Evolutionary conservation across 306 rosid genomes (phyloP).

Genomic region (Luffa aegyptiaca): DNA sequence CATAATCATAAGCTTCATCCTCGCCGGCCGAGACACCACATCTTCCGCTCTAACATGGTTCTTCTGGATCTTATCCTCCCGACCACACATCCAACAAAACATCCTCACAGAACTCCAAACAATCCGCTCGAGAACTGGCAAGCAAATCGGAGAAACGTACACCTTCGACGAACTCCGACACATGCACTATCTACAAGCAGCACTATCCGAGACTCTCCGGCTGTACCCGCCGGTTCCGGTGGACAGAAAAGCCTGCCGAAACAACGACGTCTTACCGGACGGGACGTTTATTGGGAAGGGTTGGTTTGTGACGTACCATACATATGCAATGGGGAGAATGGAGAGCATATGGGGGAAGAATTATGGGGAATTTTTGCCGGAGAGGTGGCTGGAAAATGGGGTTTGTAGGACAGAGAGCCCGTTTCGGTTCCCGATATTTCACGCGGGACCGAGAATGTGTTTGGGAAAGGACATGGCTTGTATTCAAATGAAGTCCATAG

Average conservation of each 20-base stretch:
- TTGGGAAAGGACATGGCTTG: constrained; percentile 65
- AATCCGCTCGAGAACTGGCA: constrained; percentile 14
- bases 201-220: constrained; percentile 47
- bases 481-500: constrained; percentile 75
- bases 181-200: constrained; percentile 63
- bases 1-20: constrained; percentile 46
- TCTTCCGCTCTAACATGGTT: constrained; percentile 65
- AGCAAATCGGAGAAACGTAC: constrained; percentile 14
- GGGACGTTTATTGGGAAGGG: constrained; percentile 35
- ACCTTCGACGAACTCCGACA: constrained; percentile 45
- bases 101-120: constrained; percentile 25
- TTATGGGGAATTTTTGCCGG: constrained; percentile 32
- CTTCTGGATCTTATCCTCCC: constrained; percentile 50
- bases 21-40: constrained; percentile 68
- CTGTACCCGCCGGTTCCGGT: constrained; percentile 66
- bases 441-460: constrained; percentile 64
- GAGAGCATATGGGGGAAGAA: constrained; percentile 62
- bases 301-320: constrained; percentile 46
- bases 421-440: constrained; percentile 47
- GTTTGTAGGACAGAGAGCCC: constrained; percentile 28
- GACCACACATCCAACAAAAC: constrained; percentile 17
- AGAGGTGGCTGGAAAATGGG: constrained; percentile 62
- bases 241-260: constrained; percentile 26
- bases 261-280: constrained; percentile 51
- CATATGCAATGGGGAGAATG: constrained; percentile 77